Percentiles rank a stretch among this genome's conserved stretches.
These are phyloP conservation scores for Leccinum obscurum DNA, from an alignment of 768 basidiomycete genomes.

Conservation along the genomic window DNA sequence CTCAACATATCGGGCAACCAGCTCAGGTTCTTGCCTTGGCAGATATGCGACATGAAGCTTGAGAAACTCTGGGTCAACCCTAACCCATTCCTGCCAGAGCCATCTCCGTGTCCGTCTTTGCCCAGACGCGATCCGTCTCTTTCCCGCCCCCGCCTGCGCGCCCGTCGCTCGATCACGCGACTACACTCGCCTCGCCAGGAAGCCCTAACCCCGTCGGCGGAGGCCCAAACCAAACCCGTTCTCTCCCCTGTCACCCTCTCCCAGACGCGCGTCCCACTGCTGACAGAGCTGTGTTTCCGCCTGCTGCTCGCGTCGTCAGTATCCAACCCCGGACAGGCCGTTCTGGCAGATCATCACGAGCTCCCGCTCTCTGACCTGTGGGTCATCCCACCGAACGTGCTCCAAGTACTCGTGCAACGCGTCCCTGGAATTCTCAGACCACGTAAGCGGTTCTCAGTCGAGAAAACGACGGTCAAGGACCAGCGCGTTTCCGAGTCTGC, in stretches of 20 bases:
- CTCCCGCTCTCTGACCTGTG: background rate
- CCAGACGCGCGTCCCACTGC: slow-evolving; percentile 24
- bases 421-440: slow-evolving; percentile 29
- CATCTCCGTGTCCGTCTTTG: slow-evolving; percentile 2
- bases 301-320: too few relatives aligned
- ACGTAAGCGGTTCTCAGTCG: slow-evolving; percentile 23
- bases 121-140: slow-evolving; percentile 10
- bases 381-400: slow-evolving; percentile 20
- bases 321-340: too few relatives aligned
- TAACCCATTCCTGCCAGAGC: slow-evolving; percentile 55
- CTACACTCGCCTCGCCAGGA: background rate
- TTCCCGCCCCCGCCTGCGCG: background rate
- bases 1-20: slow-evolving; percentile 64
- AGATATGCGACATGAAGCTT: slow-evolving; percentile 61
- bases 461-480: slow-evolving; percentile 5
- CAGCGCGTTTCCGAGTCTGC: background rate
- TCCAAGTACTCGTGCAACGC: slow-evolving; percentile 27
- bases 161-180: too few relatives aligned
- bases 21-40: slow-evolving; percentile 61
- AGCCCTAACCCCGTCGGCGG: background rate
- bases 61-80: slow-evolving; percentile 48
- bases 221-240: background rate
- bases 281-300: too few relatives aligned
- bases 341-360: too few relatives aligned
- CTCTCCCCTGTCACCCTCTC: background rate